Base-by-base conservation (phyloP, 2,329 filamentous ascomycete species). In the Exophiala sideris region DNA sequence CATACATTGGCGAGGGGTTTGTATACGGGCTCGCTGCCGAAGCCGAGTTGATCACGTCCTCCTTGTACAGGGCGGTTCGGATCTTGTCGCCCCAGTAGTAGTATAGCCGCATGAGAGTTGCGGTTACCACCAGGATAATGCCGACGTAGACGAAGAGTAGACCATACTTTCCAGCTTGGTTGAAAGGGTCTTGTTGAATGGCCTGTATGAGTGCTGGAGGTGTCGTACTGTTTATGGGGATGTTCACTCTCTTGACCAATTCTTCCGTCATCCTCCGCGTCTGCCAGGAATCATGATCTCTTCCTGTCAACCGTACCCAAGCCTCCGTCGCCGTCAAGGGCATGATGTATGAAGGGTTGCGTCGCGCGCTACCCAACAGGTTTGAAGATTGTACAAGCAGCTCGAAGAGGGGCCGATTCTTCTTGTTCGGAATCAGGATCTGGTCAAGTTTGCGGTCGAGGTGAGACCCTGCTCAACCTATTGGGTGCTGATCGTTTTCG, bases 81-180 rank as follows among this genome's bases (percentile, higher is more conserved):
- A 95, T 89, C 74, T 94, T 95, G 76, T 96, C 91, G 64, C 91
- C 90, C 86, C 90, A 96, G 63, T 87, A 85, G 71, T 96, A 88
- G 78, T 91, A 96, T 67, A 88, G 79, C 62, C 90, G 84, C 67
- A 92, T 77, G 9, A 86, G 65, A 9, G 87, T 74, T 3, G 91
- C 84, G 50, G 83, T 65, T 24, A 81, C 79, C 60, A 91, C 79
- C 56, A 96, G 70, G 47, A 85, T 83, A 45, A 95, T 70, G 48
- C 87, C 85, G 66, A 96, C 95, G 71, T 95, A 96, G 11, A 92
- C 89, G 84, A 90, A 96, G 53, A 87, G 89, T 48, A 89, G 74
- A 2, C 81, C 90, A 73, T 96, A 96, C 74, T 95, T 95, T 41
- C 87, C 89, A 18, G 91, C 85, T 66, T 89, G 75, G 21, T 70